Evolutionary conservation across 1,139 yeast species (phyloP).

Genomic region (Lodderomyces theae): DNA sequence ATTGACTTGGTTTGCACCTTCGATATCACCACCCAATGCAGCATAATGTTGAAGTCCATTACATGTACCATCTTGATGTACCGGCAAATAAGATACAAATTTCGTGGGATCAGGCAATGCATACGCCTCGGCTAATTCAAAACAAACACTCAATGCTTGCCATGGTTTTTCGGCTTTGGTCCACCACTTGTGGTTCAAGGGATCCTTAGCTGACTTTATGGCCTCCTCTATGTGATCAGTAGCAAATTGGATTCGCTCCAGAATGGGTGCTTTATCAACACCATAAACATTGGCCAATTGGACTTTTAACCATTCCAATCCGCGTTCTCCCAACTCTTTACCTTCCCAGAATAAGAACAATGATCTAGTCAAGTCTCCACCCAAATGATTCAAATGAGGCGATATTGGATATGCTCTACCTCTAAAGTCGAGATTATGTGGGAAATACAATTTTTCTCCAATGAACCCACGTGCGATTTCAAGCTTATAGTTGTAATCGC

Average conservation of each 20-base stretch:
- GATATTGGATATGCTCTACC: constrained; percentile 96
- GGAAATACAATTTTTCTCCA: constrained; percentile 88
- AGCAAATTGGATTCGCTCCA: constrained; percentile 71
- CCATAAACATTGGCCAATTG: constrained; percentile 90
- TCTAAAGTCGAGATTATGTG: constrained; percentile 91
- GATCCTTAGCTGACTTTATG: constrained; percentile 67
- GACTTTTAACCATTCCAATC: constrained; percentile 84
- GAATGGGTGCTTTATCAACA: constrained; percentile 75
- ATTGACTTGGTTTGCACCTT: constrained; percentile 93
- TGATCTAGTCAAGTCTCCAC: constrained; percentile 88
- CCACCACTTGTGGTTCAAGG: constrained; percentile 76
- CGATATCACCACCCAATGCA: constrained; percentile 93
- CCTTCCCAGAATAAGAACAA: constrained; percentile 88
- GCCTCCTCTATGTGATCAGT: constrained; percentile 65
- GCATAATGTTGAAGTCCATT: constrained; percentile 98
- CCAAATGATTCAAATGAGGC: constrained; percentile 77
- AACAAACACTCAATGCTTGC: constrained; percentile 87
- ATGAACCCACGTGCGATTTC: constrained; percentile 93
- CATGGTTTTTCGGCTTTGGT: constrained; percentile 86
- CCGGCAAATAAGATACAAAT: constrained; percentile 78
- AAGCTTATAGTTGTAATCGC: constrained; percentile 88
- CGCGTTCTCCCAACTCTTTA: constrained; percentile 67
- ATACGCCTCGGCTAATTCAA: constrained; percentile 73
- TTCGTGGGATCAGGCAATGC: constrained; percentile 70
- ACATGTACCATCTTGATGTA: constrained; percentile 97